Base-by-base conservation (phyloP, 2,329 filamentous ascomycete genomes). In the Clonostachys byssicola region DNA sequence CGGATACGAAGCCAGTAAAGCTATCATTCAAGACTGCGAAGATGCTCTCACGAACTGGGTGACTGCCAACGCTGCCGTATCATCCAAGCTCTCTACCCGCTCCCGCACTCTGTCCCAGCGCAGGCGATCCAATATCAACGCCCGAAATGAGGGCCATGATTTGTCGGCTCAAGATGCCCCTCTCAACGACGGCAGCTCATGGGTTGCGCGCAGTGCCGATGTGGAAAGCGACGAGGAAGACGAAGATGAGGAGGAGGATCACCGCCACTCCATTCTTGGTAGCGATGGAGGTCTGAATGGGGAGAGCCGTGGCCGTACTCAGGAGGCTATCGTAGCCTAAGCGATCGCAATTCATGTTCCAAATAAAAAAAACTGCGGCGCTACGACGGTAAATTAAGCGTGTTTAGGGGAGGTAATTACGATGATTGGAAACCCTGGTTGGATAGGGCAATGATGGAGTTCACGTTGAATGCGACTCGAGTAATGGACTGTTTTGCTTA, bases 1-100 rank as follows among this genome's bases (percentile, higher is more conserved):
- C 62, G 94, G 94, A 52, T 99, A 99, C 65, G 94, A 99, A 68
- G 92, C 92, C 52, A 95, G 89, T 80, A 97, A 96, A 74, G 92
- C 88, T 54, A 97, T 99, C 70, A 97, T 99, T 62, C 94, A 99
- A 73, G 94, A 99, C 70, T 99, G 94, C 68, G 94, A 99, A 72
- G 92, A 97, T 64, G 82, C 94, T 2, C 84, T 99, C 51, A 96
- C 91, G 66, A 96, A 96, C 77, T 99, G 94, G 94, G 91, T 97
- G 38, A 81, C 84, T 49, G 86, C 90, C 60, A 94, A 95, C 62
- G 92, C 94, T 6, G 86, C 89, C 42, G 91, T 99, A 56, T 87
- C 80, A 48, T 86, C 92, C 54, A 92, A 89, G 66, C 83, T 99
- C 43, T 96, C 90, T 5, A 88, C 85, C 16, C 89, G 94, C 50